Percentiles rank a stretch among this genome's conserved stretches.
phyloP scores from a whole-genome alignment of 176 grass and related monocot genomes.

The Melocanna baccifera region DNA sequence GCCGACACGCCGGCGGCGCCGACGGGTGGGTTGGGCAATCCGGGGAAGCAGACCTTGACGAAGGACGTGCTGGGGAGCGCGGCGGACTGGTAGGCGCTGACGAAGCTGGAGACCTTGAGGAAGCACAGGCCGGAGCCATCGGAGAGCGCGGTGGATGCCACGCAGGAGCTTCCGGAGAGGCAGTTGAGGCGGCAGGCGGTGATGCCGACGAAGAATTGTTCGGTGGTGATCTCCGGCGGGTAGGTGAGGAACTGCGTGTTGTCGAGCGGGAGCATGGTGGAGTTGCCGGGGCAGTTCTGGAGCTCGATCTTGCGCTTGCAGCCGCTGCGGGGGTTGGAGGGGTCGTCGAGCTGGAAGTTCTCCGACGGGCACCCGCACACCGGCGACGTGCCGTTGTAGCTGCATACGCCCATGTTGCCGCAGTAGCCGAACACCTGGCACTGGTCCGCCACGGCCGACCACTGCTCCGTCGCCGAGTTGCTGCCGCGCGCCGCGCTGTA shows the following conservation, averaged over 20 bases:
- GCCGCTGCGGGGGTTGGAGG: slow-evolving; percentile 26
- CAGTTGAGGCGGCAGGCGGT: slow-evolving; percentile 85
- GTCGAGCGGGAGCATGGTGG: slow-evolving; percentile 74
- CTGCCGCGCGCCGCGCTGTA: slow-evolving; percentile 59
- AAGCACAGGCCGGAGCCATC: slow-evolving; percentile 91
- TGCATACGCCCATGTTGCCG: slow-evolving; percentile 85
- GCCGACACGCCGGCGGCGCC: neutral
- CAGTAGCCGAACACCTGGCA: slow-evolving; percentile 96
- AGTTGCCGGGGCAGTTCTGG: slow-evolving; percentile 66
- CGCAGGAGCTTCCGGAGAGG: slow-evolving; percentile 68
- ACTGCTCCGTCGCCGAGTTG: slow-evolving; percentile 34
- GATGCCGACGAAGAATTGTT: slow-evolving; percentile 91
- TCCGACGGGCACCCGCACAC: slow-evolving; percentile 67
- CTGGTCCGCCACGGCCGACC: slow-evolving; percentile 91
- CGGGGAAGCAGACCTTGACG: slow-evolving; percentile 88
- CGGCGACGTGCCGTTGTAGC: slow-evolving; percentile 76
- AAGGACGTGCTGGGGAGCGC: slow-evolving; percentile 90
- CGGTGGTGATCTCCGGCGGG: slow-evolving; percentile 54
- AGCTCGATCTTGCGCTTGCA: slow-evolving; percentile 54
- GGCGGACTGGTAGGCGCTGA: slow-evolving; percentile 73
- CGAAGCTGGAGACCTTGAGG: slow-evolving; percentile 71
- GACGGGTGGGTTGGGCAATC: neutral
- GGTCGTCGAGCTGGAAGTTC: slow-evolving; percentile 51
- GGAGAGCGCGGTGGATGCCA: slow-evolving; percentile 77
- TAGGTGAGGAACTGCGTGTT: slow-evolving; percentile 94